A percentile compares a stretch with the other conserved stretches of the same genome.
These are phyloP conservation scores for Colletotrichum scovillei DNA, from an alignment of 2,329 filamentous ascomycete genomes.

Conservation along the genomic window DNA sequence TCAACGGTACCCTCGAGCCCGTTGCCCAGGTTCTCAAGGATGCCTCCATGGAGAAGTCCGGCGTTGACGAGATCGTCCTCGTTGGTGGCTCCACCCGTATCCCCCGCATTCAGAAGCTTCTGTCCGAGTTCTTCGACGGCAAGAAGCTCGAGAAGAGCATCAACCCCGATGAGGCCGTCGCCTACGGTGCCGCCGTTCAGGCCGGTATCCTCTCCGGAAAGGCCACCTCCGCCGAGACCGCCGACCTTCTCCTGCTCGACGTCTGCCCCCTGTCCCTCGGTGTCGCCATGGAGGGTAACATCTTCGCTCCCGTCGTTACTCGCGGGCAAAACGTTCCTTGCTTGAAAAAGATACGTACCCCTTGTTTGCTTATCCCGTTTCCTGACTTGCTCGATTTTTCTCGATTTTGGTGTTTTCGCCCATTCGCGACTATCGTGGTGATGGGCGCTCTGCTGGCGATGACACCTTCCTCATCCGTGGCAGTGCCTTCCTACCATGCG, in stretches of 20 bases:
- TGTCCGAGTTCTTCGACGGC: constrained; percentile 98
- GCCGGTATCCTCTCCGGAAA: constrained; percentile 98
- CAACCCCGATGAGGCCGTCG: constrained; percentile 99
- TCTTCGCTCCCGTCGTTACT: constrained; percentile 93
- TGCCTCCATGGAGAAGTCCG: constrained; percentile 85
- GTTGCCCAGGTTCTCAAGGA: constrained; percentile 98
- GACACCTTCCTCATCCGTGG: too few species aligned
- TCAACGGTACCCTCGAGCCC: constrained; percentile 91
- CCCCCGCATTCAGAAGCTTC: constrained; percentile 97
- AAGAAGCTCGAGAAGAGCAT: constrained; percentile 99
- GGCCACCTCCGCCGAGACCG: constrained; percentile 93
- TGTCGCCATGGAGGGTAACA: constrained; percentile 99
- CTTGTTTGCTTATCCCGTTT: too few species aligned
- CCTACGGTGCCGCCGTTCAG: constrained; percentile 98
- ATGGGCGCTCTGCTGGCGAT: too few species aligned
- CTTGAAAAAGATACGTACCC: too few species aligned
- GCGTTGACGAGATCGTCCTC: constrained; percentile 97
- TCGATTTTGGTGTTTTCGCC: too few species aligned
- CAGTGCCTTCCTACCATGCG: too few species aligned
- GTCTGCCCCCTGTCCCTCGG: constrained; percentile 96
- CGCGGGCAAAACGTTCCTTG: constrained; percentile 80
- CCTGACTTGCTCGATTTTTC: too few species aligned
- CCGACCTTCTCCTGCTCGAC: constrained; percentile 94
- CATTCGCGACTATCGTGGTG: too few species aligned
- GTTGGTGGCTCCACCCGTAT: constrained; percentile 99